Percentiles rank a stretch among this genome's conserved stretches.
Conservation (phyloP, 2,329 filamentous ascomycete genomes). For the Chalara sp. region DNA sequence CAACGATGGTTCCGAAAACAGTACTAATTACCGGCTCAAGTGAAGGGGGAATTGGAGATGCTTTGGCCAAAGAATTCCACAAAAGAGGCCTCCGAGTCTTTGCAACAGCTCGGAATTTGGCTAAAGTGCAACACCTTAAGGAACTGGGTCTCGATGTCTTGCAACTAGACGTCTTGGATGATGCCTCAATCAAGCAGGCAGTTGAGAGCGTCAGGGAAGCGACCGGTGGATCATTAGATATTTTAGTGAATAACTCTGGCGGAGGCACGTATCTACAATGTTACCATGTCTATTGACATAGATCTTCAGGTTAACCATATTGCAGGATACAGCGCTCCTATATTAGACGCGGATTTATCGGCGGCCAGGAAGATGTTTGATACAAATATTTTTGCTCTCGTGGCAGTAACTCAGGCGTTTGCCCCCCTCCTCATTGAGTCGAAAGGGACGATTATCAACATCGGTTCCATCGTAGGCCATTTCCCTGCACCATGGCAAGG, state of each 20-base stretch:
- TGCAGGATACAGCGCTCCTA: constrained; percentile 5
- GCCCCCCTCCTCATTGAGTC: constrained; percentile 16
- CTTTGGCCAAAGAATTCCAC: neutral
- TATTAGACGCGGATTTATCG: constrained; percentile 21
- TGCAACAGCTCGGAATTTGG: neutral
- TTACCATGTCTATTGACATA: too few relatives aligned
- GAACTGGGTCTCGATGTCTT: neutral
- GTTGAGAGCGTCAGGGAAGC: constrained; percentile 24
- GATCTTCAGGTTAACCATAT: too few relatives aligned
- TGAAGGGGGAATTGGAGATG: neutral
- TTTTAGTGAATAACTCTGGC: constrained; percentile 38
- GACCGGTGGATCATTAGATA: constrained; percentile 32
- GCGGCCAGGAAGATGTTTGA: constrained; percentile 22
- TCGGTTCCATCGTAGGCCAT: constrained; percentile 10
- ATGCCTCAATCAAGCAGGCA: constrained; percentile 19
- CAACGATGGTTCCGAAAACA: neutral
- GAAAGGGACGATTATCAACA: constrained; percentile 22
- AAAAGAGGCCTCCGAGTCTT: neutral
- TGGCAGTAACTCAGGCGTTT: constrained; percentile 24
- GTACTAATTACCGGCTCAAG: neutral
- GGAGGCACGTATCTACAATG: constrained; percentile 13
- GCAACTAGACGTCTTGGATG: neutral
- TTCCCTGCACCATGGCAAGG: constrained; percentile 20
- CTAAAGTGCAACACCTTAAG: neutral
- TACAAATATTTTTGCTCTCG: constrained; percentile 22